These are phyloP conservation scores for Podospora tetraspora DNA, from an alignment of 495 filamentous ascomycete species.

Conservation along the genomic window DNA sequence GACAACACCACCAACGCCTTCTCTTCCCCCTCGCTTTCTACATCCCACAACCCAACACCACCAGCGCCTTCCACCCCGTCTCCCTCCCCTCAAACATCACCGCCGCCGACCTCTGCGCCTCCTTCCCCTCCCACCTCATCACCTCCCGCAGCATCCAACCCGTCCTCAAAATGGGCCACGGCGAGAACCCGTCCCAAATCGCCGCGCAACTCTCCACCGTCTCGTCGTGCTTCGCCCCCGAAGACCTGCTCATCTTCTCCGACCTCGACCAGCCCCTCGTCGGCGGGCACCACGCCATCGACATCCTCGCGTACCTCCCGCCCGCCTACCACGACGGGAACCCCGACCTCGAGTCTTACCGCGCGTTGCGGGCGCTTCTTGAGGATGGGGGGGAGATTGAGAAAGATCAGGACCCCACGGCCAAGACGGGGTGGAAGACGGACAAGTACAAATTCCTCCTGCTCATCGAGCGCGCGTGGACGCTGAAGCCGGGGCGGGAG, in stretches of 20 bases:
- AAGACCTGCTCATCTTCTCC: constrained; percentile 43
- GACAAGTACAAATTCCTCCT: constrained; percentile 71
- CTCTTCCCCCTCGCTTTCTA: neutral
- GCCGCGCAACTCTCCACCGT: constrained; percentile 20
- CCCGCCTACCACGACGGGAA: constrained; percentile 2
- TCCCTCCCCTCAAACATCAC: constrained; percentile 1
- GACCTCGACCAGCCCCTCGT: constrained; percentile 26
- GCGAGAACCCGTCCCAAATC: constrained; percentile 17
- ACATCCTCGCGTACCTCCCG: constrained; percentile 33
- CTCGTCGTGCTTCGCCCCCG: constrained; percentile 21
- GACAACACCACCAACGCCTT: constrained; percentile 13
- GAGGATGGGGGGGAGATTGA: no score
- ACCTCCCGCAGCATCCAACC: constrained; percentile 18
- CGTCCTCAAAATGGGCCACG: constrained; percentile 26
- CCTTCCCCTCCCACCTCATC: constrained; percentile 19
- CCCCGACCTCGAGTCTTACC: constrained; percentile 14
- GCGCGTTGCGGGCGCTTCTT: constrained; percentile 4
- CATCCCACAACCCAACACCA: neutral
- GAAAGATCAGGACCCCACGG: neutral
- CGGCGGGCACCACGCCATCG: constrained; percentile 25
- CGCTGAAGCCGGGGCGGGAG: constrained; percentile 44
- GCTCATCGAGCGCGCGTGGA: constrained; percentile 54
- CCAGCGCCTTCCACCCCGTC: constrained; percentile 17
- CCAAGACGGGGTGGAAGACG: constrained; percentile 48
- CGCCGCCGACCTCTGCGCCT: constrained; percentile 18